Base-by-base conservation (phyloP, 495 filamentous ascomycete genomes). In the Penicillium turbatum region DNA sequence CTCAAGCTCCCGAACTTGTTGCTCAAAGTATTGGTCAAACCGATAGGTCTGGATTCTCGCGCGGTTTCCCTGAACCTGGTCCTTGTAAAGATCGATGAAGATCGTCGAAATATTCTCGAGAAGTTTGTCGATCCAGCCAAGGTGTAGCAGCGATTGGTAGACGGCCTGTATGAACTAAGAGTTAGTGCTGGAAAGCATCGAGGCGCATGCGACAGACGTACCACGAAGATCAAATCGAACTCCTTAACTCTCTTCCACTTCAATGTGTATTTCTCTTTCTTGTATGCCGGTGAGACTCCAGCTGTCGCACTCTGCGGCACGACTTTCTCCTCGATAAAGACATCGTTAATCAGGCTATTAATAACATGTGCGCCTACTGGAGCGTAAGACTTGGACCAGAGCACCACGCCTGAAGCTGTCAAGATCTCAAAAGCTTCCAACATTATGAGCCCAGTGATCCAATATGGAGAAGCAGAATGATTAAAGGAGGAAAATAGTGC, bases 61-160 rank as follows among this genome's bases (percentile, higher is more conserved):
- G 62, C 95, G 82, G 15, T 86, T 82, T 63, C 85, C 89, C 69
- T 82, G 90, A 42, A 98, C 71, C 61, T 97, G 89, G 40, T 90
- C 86, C 39, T 85, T 87, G 65, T 97, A 97, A 24, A 96, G 76
- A 49, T 88, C 85, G 47, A 89, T 81, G 64, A 97, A 98, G 29
- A 98, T 81, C 6, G 87, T 88, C 57, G 86, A 87, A 47, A 97
- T 88, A 57, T 97, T 96, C 62, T 96, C 92, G 51, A 98, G 78
- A 17, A 98, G 87, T 69, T 92, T 92, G 65, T 97, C 93, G 57
- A 97, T 89, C 93, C 93, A 98, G 2, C 89, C 89, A 13, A 98
- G 83, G 66, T 96, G 92, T 8, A 98, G 74, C 7, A 98, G 81
- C 24, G 91, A 96, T 68, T 95, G 88, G 71, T 98, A 98, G 53